Evolutionary conservation across 1,284 basidiomycete species (phyloP), one percentile per base, ranked within the genome.

Genomic region (Leccinum angustisporum): DNA sequence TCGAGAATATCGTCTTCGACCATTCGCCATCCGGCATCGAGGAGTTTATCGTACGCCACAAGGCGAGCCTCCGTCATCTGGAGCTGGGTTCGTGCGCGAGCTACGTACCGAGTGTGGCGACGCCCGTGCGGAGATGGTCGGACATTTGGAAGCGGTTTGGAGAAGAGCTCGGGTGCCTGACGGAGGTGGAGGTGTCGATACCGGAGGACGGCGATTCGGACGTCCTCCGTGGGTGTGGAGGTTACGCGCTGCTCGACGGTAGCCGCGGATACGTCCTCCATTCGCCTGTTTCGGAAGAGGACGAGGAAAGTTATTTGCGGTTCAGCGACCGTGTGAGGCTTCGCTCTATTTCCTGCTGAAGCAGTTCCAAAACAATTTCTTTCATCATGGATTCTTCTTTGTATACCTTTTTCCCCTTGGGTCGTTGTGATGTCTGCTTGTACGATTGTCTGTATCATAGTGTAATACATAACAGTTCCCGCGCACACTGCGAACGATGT

Each of bases 1-100:
- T 73, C 1, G 73, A 76, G 55, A 72, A 73, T 18, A 72, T 74
- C 2, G 56, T 75, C 30, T 74, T 76, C 16, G 73, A 75, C 55
- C 64, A 60, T 14, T 62, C 61, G 0, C 57, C 65, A 14, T 66
- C 63, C 31, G 70, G 72, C 9, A 61, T 76, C 1, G 72, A 73
- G 16, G 72, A 74, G 4, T 76, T 73, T 27, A 56, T 75, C 21
- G 3, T 75, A 21, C 70, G 74, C 14, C 74, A 73, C 63, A 73
- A 72, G 55, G 54, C 51, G n/a, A 65, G 53, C 13, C 43, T 73
- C 2, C 70, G 65, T 5, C 65, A 60, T 27, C 56, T 73, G 9
- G 71, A 72, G 25, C 43, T 73, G 31, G 62, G 30, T 43, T 65
- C 65, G 2, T 73, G 74, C 40, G 54, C 69, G 1, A 76, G 67